phyloP scores from a whole-genome alignment of 148 eudicot species.

The Camellia granthamiana region DNA sequence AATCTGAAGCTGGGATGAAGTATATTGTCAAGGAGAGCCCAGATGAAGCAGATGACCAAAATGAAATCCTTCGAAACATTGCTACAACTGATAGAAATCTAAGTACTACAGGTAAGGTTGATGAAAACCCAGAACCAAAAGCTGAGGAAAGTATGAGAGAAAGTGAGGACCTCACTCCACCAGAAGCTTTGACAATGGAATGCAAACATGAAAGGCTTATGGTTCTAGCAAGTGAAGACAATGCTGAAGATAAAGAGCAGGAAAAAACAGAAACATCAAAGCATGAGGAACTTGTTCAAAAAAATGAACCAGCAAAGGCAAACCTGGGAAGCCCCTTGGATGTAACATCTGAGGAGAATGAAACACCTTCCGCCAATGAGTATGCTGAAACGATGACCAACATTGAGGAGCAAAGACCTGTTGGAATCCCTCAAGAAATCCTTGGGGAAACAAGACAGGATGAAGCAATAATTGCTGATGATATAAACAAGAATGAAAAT shows the following conservation, averaged over 20 bases:
- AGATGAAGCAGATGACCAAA: background rate
- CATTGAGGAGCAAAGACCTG: slow-evolving; percentile 14
- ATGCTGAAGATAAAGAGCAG: background rate
- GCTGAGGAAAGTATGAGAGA: background rate
- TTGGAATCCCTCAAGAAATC: slow-evolving; percentile 5
- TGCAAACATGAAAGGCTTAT: background rate
- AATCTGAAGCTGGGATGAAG: slow-evolving; percentile 10
- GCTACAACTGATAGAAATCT: slow-evolving; percentile 6
- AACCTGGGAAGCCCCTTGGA: slow-evolving; percentile 11
- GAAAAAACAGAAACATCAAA: slow-evolving; percentile 7
- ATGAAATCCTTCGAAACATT: background rate
- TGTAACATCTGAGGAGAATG: slow-evolving; percentile 13
- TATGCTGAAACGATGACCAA: slow-evolving; percentile 1
- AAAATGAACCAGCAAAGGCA: slow-evolving; percentile 11
- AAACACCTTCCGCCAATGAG: slow-evolving; percentile 1
- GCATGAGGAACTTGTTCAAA: slow-evolving; percentile 9
- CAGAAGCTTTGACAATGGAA: slow-evolving; percentile 3
- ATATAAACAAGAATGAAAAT: slow-evolving; percentile 7
- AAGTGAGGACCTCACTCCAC: background rate
- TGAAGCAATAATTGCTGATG: background rate
- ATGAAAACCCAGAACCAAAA: slow-evolving; percentile 1
- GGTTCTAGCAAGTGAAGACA: background rate
- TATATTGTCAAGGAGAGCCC: slow-evolving; percentile 5
- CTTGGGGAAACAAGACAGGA: background rate
- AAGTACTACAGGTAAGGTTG: background rate